A percentile compares a stretch with the other conserved stretches of the same genome.
These are phyloP conservation scores for Hypoxylon sp. DNA, from an alignment of 2,329 filamentous ascomycete species.

Conservation along the genomic window DNA sequence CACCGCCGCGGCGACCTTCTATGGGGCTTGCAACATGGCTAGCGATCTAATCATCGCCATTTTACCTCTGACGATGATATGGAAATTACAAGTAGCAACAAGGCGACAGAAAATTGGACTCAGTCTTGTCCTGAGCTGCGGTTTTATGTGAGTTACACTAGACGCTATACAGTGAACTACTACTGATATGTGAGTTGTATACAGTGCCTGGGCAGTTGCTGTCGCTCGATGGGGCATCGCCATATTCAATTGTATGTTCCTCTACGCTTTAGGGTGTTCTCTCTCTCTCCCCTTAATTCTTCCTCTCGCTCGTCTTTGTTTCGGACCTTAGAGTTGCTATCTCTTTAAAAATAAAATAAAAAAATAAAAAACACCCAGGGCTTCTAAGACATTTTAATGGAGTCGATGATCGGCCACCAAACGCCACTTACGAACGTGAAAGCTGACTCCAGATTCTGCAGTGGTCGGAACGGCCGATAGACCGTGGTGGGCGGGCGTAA, in stretches of 20 bases:
- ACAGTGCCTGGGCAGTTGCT: slow-evolving; percentile 46
- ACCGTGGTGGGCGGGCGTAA: slow-evolving; percentile 47
- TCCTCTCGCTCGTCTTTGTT: not conserved
- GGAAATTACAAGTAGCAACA: slow-evolving; percentile 44
- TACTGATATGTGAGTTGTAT: slow-evolving; percentile 10
- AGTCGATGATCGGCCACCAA: not conserved
- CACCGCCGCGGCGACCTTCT: slow-evolving; percentile 35
- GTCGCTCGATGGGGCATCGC: slow-evolving; percentile 45
- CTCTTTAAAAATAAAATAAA: not conserved
- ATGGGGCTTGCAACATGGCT: slow-evolving; percentile 46
- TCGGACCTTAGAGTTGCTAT: not conserved
- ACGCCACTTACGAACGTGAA: not conserved
- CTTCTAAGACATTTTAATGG: not conserved
- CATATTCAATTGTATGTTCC: slow-evolving; percentile 43
- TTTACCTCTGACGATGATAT: slow-evolving; percentile 47
- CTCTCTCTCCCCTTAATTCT: not conserved
- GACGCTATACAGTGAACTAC: not conserved
- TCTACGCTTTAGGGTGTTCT: not conserved
- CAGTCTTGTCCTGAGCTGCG: slow-evolving; percentile 45
- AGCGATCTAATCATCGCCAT: slow-evolving; percentile 47
- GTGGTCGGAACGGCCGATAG: slow-evolving; percentile 40
- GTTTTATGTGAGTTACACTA: slow-evolving; percentile 43
- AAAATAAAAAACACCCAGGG: not conserved
- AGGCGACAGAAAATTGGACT: slow-evolving; percentile 44
- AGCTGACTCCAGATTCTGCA: slow-evolving; percentile 22